phyloP scores from a whole-genome alignment of 1,284 basidiomycete species.

The Pascua guehoae region DNA sequence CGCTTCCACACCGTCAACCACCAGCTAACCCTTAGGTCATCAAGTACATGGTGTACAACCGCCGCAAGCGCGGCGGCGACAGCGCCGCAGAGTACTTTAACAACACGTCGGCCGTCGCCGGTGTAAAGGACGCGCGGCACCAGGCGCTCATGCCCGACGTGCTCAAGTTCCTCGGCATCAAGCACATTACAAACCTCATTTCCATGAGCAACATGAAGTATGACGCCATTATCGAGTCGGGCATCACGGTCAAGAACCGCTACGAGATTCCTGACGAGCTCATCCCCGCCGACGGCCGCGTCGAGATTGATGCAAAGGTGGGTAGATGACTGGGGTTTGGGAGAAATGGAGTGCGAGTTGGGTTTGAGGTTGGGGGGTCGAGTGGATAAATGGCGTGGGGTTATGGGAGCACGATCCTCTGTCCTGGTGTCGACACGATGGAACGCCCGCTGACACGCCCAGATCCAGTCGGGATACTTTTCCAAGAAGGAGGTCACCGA shows the following conservation, averaged over 20 bases:
- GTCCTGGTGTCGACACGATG: too few relatives aligned
- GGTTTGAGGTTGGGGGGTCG: too few relatives aligned
- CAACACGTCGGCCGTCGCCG: conserved; percentile 86
- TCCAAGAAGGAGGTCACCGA: conserved; percentile 68
- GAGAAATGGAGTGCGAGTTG: too few relatives aligned
- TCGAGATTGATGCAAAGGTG: conserved; percentile 84
- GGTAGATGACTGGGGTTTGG: too few relatives aligned
- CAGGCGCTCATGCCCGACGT: conserved; percentile 96
- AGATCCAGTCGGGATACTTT: conserved; percentile 88
- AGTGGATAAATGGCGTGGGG: too few relatives aligned
- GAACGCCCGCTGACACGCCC: neutral
- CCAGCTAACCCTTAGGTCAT: neutral
- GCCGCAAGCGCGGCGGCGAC: conserved; percentile 90
- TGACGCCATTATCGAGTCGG: conserved; percentile 81
- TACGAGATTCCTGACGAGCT: conserved; percentile 84
- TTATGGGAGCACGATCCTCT: too few relatives aligned
- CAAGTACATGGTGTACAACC: conserved; percentile 82
- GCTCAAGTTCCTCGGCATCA: conserved; percentile 88
- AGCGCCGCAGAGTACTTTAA: conserved; percentile 91
- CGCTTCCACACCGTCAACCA: too few relatives aligned
- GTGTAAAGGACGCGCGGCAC: conserved; percentile 94
- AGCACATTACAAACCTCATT: conserved; percentile 82
- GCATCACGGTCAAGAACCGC: conserved; percentile 75
- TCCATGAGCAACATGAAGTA: conserved; percentile 87
- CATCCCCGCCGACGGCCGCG: conserved; percentile 83